A percentile compares a stretch with the other conserved stretches of the same genome.
Evolutionary conservation across 257 asterid species (phyloP).

Genomic region (Echium plantagineum): DNA sequence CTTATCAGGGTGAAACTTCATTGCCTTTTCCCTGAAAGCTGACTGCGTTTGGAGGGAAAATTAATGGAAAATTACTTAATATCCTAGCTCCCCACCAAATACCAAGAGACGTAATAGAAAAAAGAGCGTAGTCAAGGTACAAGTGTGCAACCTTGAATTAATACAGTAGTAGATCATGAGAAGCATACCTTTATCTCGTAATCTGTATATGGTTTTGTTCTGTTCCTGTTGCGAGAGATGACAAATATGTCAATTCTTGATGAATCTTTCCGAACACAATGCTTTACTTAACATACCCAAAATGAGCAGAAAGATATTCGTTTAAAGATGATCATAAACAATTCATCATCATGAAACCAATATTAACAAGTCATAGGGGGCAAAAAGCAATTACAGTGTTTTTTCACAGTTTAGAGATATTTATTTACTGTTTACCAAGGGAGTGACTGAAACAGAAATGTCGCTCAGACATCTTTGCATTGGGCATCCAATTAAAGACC

Average conservation of each 20-base stretch:
- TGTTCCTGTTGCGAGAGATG: slow-evolving; percentile 38
- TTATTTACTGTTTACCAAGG: too few species aligned
- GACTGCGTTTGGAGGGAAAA: slow-evolving; percentile 35
- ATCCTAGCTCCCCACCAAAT: not conserved
- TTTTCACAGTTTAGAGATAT: too few species aligned
- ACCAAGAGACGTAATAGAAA: not conserved
- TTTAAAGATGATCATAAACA: too few species aligned
- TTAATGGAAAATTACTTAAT: not conserved
- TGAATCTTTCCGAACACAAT: not conserved
- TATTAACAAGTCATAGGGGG: too few species aligned
- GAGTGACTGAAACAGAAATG: too few species aligned
- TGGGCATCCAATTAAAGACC: too few species aligned
- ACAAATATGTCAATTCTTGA: slow-evolving; percentile 16
- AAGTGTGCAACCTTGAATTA: not conserved
- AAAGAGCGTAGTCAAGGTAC: not conserved
- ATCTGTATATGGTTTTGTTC: slow-evolving; percentile 69
- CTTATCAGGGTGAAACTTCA: slow-evolving; percentile 89
- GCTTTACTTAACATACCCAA: too few species aligned
- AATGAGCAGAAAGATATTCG: too few species aligned
- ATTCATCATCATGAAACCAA: too few species aligned
- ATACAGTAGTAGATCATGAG: not conserved
- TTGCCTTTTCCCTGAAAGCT: slow-evolving; percentile 83
- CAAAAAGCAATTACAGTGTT: too few species aligned
- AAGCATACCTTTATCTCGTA: slow-evolving; percentile 75
- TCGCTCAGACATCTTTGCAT: too few species aligned